Conservation (phyloP, 768 basidiomycete genomes). For the Pleurotus salmoneostramineus region DNA sequence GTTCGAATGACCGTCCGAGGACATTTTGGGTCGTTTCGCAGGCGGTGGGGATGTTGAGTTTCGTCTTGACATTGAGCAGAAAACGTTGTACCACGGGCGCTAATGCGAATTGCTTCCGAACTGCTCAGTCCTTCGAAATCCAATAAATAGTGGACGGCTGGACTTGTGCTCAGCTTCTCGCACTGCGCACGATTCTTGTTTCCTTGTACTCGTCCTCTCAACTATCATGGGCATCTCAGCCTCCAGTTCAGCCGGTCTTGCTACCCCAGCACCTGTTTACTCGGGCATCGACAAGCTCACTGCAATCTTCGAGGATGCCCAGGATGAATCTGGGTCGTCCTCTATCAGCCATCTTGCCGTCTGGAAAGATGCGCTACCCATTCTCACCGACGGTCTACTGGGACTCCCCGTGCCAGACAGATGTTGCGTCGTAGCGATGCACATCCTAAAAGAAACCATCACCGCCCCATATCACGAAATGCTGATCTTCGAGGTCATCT, state of each 20-base stretch:
- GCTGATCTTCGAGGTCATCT: constrained; percentile 4
- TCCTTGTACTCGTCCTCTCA: not conserved
- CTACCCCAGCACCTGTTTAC: not conserved
- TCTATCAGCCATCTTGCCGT: not conserved
- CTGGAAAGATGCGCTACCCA: constrained; percentile 4
- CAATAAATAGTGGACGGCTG: not conserved
- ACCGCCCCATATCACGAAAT: constrained; percentile 6
- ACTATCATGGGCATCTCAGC: not conserved
- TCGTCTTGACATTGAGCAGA: constrained; percentile 1
- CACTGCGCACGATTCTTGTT: not conserved
- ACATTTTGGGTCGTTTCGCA: constrained; percentile 20
- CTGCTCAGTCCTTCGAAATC: too few relatives aligned
- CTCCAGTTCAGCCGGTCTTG: not conserved
- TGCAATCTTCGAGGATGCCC: not conserved
- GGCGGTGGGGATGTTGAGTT: constrained; percentile 21
- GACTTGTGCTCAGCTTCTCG: not conserved
- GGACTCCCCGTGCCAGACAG: not conserved
- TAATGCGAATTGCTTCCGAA: not conserved
- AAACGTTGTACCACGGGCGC: not conserved
- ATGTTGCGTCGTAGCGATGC: constrained; percentile 5
- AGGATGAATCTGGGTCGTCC: not conserved
- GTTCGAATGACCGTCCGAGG: constrained; percentile 3
- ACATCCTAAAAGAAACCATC: constrained; percentile 1
- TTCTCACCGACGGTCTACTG: not conserved
- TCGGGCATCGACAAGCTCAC: constrained; percentile 5